Evolutionary conservation across 371 early-diverging fungal species (phyloP).

Genomic region (Umbelopsis sp.): DNA sequence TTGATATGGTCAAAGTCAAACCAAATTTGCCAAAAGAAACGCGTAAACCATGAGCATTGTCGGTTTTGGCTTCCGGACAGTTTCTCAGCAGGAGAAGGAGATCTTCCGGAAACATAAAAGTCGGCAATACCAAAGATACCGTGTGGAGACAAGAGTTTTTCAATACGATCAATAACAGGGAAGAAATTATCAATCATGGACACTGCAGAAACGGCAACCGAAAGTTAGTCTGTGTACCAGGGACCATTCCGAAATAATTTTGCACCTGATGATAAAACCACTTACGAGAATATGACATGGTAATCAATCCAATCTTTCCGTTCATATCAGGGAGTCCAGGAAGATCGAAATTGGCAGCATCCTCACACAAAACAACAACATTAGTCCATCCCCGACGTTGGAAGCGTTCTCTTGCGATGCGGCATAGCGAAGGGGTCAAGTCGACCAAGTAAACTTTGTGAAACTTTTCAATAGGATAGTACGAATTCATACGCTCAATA

Average conservation of each 20-base stretch:
- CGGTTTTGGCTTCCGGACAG: constrained; percentile 57
- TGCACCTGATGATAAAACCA: background rate
- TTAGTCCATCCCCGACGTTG: constrained; percentile 77
- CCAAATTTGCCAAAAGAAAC: constrained; percentile 84
- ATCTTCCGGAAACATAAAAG: constrained; percentile 74
- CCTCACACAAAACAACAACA: constrained; percentile 79
- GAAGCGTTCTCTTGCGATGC: constrained; percentile 79
- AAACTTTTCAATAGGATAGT: constrained; percentile 76
- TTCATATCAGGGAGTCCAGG: constrained; percentile 57
- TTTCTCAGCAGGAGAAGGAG: constrained; percentile 59
- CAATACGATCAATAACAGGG: constrained; percentile 72
- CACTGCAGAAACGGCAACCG: constrained; percentile 31
- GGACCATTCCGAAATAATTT: background rate
- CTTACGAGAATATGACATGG: constrained; percentile 83
- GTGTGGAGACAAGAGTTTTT: constrained; percentile 61
- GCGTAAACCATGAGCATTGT: constrained; percentile 76
- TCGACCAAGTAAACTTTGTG: constrained; percentile 83
- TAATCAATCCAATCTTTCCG: constrained; percentile 75
- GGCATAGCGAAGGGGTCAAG: constrained; percentile 81
- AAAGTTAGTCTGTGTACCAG: background rate
- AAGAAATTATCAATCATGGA: constrained; percentile 84
- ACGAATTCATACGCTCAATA: constrained; percentile 81
- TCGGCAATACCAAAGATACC: constrained; percentile 82
- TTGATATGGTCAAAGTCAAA: constrained; percentile 82
- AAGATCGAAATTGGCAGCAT: constrained; percentile 70